Conservation (phyloP, 73 alveolate species). For the Chromera velia region DNA sequence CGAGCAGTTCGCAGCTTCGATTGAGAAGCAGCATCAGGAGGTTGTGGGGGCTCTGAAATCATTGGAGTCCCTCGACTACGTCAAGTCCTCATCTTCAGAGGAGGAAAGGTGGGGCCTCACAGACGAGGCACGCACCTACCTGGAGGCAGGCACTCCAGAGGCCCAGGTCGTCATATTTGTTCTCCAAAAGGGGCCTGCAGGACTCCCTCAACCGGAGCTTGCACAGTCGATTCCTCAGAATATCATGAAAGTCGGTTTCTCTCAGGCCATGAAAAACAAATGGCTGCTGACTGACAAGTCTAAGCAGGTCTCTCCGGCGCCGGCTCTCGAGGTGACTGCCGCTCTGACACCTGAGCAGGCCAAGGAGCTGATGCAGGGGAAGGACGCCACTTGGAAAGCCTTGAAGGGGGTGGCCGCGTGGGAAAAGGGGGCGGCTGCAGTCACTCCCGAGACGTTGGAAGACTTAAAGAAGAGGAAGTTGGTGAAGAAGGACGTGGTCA, state of each 20-base stretch:
- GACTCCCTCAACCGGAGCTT: slow-evolving; percentile 14
- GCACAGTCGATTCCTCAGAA: slow-evolving; percentile 16
- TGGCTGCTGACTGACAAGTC: slow-evolving; percentile 69
- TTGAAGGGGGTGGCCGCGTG: background rate
- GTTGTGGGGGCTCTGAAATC: slow-evolving; percentile 41
- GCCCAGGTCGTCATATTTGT: slow-evolving; percentile 28
- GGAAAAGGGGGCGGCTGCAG: background rate
- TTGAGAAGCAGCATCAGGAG: slow-evolving; percentile 4
- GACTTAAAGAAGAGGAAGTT: slow-evolving; percentile 74
- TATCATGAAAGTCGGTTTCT: slow-evolving; percentile 55
- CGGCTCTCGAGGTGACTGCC: slow-evolving; percentile 45
- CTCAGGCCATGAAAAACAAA: slow-evolving; percentile 82
- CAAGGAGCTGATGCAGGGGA: slow-evolving; percentile 54
- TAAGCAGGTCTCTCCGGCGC: slow-evolving; percentile 32
- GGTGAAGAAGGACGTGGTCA: slow-evolving; percentile 52
- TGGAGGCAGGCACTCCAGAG: slow-evolving; percentile 32
- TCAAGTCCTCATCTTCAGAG: background rate
- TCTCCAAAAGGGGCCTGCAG: slow-evolving; percentile 8
- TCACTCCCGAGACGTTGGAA: slow-evolving; percentile 34
- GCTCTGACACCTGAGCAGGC: slow-evolving; percentile 43
- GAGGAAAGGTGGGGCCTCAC: slow-evolving; percentile 34
- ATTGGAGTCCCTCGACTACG: slow-evolving; percentile 9
- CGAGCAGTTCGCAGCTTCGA: background rate
- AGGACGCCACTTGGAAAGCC: slow-evolving; percentile 18
- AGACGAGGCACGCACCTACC: slow-evolving; percentile 23